phyloP scores from a whole-genome alignment of 1,284 basidiomycete genomes.

The Pseudomicrostroma phylloplanum region DNA sequence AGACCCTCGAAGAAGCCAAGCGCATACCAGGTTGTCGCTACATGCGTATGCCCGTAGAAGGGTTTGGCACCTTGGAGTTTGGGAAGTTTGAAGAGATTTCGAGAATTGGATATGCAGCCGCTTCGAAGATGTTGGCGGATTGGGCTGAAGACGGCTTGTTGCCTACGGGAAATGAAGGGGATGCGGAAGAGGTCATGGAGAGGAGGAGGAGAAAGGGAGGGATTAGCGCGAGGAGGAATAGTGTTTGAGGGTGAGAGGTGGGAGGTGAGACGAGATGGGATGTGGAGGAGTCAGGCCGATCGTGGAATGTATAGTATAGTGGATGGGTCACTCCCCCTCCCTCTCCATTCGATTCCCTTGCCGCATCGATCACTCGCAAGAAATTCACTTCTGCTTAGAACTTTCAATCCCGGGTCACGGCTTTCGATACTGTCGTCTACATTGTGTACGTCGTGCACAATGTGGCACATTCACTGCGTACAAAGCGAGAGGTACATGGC shows the following conservation, averaged over 20 bases:
- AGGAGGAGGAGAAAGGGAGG: slow-evolving; percentile 20
- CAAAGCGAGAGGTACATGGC: too few relatives aligned
- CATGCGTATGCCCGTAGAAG: slow-evolving; percentile 79
- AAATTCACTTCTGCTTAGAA: too few relatives aligned
- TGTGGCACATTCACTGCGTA: too few relatives aligned
- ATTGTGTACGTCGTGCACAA: too few relatives aligned
- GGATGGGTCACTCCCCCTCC: too few relatives aligned
- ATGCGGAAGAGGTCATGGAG: slow-evolving; percentile 16
- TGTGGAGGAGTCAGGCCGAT: too few relatives aligned
- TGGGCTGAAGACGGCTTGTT: slow-evolving; percentile 76
- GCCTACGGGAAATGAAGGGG: slow-evolving; percentile 61
- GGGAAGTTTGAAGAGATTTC: slow-evolving; percentile 60
- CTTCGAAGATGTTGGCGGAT: slow-evolving; percentile 66
- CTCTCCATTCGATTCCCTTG: too few relatives aligned
- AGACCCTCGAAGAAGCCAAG: slow-evolving; percentile 90
- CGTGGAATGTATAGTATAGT: too few relatives aligned
- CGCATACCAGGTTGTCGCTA: slow-evolving; percentile 79
- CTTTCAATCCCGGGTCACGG: too few relatives aligned
- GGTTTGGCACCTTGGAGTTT: slow-evolving; percentile 47
- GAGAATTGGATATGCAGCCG: slow-evolving; percentile 72
- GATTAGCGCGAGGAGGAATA: slow-evolving; percentile 29
- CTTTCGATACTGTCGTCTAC: too few relatives aligned
- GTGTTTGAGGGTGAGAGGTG: slow-evolving; percentile 16
- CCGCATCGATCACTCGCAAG: too few relatives aligned
- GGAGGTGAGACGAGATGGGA: neutral